Conservation (phyloP, 1,284 basidiomycete species). For the Paramarasmius palmivorus region DNA sequence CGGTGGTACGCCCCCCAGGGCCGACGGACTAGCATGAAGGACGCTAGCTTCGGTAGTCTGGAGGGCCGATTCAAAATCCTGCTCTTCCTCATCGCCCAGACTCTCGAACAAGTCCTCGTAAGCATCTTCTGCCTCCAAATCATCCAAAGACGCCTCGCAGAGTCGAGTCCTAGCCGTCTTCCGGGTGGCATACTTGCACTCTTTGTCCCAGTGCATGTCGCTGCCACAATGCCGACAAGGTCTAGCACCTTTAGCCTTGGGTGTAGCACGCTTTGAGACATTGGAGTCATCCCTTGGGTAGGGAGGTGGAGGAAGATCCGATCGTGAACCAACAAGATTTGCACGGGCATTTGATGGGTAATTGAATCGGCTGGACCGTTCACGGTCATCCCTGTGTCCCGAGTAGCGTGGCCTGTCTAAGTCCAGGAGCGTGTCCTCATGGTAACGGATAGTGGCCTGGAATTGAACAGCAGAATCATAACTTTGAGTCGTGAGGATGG, state of each 20-base stretch:
- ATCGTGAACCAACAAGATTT: neutral
- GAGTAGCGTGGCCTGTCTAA: neutral
- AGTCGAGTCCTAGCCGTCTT: too few species aligned
- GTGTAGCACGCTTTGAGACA: slow-evolving; percentile 27
- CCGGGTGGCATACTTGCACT: slow-evolving; percentile 27
- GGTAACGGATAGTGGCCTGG: slow-evolving; percentile 14
- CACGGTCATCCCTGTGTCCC: neutral
- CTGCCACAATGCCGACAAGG: slow-evolving; percentile 39
- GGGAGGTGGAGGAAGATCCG: slow-evolving; percentile 10
- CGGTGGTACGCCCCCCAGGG: neutral
- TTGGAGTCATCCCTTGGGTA: slow-evolving; percentile 31
- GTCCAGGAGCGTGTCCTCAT: slow-evolving; percentile 12
- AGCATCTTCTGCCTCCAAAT: slow-evolving; percentile 15
- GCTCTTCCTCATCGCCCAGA: slow-evolving; percentile 1
- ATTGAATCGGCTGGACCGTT: neutral
- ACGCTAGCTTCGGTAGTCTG: neutral
- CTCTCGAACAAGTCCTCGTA: slow-evolving; percentile 20
- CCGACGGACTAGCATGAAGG: neutral
- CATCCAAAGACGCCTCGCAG: slow-evolving; percentile 7
- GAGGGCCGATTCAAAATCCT: slow-evolving; percentile 10
- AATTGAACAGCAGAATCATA: slow-evolving; percentile 7
- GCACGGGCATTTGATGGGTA: neutral
- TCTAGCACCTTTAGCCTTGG: slow-evolving; percentile 24
- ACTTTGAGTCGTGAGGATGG: slow-evolving; percentile 16
- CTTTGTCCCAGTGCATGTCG: slow-evolving; percentile 34